phyloP scores from a whole-genome alignment of 148 eudicot genomes.

The Hydrangea macrophylla region DNA sequence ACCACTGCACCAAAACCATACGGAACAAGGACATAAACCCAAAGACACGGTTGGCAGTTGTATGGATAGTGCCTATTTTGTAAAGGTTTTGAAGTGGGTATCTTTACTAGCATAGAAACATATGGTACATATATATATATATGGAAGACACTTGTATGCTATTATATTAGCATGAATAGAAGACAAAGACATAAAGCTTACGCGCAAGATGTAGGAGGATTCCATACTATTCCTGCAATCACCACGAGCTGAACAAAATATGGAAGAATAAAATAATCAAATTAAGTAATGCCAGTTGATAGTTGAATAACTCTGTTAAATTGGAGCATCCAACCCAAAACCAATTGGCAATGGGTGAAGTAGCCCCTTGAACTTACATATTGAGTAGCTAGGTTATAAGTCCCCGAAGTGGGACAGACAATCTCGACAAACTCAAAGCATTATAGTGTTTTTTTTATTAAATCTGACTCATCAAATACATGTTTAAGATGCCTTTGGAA shows the following conservation, averaged over 20 bases:
- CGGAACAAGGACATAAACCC: not conserved
- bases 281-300: constrained; percentile 1
- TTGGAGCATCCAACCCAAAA: too few relatives aligned
- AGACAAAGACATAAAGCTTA: constrained; percentile 37
- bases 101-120: not conserved
- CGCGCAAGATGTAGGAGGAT: constrained; percentile 91
- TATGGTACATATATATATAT: not conserved
- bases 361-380: too few relatives aligned
- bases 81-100: not conserved
- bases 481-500: too few relatives aligned
- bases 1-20: not conserved
- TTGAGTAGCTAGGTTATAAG: too few relatives aligned
- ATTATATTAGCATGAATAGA: not conserved
- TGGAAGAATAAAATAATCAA: constrained; percentile 3
- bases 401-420: too few relatives aligned
- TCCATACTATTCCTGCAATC: constrained; percentile 87
- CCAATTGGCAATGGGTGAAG: too few relatives aligned
- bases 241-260: constrained; percentile 72
- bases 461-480: not conserved
- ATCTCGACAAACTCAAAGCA: not conserved
- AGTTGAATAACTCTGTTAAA: too few relatives aligned
- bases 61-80: not conserved
- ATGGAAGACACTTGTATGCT: not conserved
- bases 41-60: not conserved
- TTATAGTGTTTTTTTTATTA: too few relatives aligned